Evolutionary conservation across 2,329 filamentous ascomycete genomes (phyloP).

Genomic region (Fusarium decemcellulare): DNA sequence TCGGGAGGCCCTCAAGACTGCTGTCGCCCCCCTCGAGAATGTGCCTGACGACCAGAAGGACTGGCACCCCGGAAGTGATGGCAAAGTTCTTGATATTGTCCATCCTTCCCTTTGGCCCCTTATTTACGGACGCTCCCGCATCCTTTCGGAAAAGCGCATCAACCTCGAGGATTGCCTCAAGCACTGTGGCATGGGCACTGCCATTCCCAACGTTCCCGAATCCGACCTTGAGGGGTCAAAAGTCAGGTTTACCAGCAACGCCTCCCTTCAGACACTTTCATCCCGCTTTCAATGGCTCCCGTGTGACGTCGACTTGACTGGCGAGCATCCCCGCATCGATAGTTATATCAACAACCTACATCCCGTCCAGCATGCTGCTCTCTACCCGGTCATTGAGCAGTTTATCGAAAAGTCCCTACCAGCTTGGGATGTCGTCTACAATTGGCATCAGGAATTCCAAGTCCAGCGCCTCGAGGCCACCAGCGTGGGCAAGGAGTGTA

Average conservation of each 20-base stretch:
- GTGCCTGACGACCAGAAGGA: slow-evolving; percentile 61
- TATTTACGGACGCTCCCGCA: slow-evolving; percentile 46
- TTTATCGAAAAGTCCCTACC: slow-evolving; percentile 59
- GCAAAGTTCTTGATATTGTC: slow-evolving; percentile 38
- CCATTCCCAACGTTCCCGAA: slow-evolving; percentile 38
- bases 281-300: slow-evolving; percentile 63
- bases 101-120: slow-evolving; percentile 45
- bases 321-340: slow-evolving; percentile 55
- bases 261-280: slow-evolving; percentile 14
- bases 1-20: slow-evolving; percentile 56
- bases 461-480: slow-evolving; percentile 44
- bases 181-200: slow-evolving; percentile 51
- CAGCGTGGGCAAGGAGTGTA: slow-evolving; percentile 37
- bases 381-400: slow-evolving; percentile 59
- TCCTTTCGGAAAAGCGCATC: slow-evolving; percentile 52
- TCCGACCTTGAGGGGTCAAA: background rate
- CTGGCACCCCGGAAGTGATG: slow-evolving; percentile 40
- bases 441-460: slow-evolving; percentile 49
- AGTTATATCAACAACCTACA: slow-evolving; percentile 71
- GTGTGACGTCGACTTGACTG: slow-evolving; percentile 60
- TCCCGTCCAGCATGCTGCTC: slow-evolving; percentile 53
- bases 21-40: slow-evolving; percentile 64
- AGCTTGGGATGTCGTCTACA: slow-evolving; percentile 59
- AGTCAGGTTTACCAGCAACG: background rate
- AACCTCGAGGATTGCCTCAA: slow-evolving; percentile 56